A percentile compares a stretch with the other conserved stretches of the same genome.
Conservation (phyloP, 352 stramenopile genomes). For the Phytophthora nicotianae region DNA sequence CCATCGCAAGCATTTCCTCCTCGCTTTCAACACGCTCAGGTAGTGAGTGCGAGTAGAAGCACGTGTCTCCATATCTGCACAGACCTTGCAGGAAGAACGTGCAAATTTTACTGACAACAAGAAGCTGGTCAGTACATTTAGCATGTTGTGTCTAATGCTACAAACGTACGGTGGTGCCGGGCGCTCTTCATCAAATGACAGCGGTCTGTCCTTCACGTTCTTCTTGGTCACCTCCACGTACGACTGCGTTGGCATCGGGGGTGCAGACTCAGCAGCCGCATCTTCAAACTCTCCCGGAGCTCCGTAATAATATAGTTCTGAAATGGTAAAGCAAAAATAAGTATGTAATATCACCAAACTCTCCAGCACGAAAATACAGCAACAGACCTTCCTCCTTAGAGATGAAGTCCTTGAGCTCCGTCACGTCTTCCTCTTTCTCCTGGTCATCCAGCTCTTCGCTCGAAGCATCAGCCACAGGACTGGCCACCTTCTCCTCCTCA, state of each 20-base stretch:
- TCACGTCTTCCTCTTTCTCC: slow-evolving; percentile 41
- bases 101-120: slow-evolving; percentile 65
- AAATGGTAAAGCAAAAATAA: background rate
- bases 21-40: slow-evolving; percentile 45
- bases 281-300: slow-evolving; percentile 71
- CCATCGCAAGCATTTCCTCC: slow-evolving; percentile 56
- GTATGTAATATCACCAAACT: slow-evolving; percentile 2
- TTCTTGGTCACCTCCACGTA: slow-evolving; percentile 63
- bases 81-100: slow-evolving; percentile 83
- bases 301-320: slow-evolving; percentile 83
- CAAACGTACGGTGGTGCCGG: slow-evolving; percentile 59
- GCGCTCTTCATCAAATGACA: slow-evolving; percentile 44
- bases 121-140: slow-evolving; percentile 2
- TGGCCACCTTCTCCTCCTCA: slow-evolving; percentile 40
- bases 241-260: slow-evolving; percentile 43
- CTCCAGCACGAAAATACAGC: background rate
- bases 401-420: slow-evolving; percentile 75
- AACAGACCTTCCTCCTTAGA: slow-evolving; percentile 75
- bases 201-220: slow-evolving; percentile 40
- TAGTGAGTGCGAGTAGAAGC: slow-evolving; percentile 82
- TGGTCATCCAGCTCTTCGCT: slow-evolving; percentile 20
- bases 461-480: slow-evolving; percentile 10
- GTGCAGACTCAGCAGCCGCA: slow-evolving; percentile 15
- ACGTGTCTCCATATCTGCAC: slow-evolving; percentile 82
- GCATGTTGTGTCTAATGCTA: background rate